Percentiles rank a stretch among this genome's conserved stretches.
phyloP scores from a whole-genome alignment of 345 rosid species.

The Gossypium arboreum region DNA sequence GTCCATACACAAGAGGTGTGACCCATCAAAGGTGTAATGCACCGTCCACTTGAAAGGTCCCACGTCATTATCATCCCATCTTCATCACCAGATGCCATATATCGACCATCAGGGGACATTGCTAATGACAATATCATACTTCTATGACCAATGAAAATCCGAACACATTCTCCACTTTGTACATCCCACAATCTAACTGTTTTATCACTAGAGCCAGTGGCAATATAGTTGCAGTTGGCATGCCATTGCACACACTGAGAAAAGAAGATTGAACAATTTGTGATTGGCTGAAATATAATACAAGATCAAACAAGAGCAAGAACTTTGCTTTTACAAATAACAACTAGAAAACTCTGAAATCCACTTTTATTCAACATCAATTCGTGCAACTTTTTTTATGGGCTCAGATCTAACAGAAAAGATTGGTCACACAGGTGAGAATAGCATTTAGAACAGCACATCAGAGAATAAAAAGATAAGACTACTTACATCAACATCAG shows the following conservation, averaged over 20 bases:
- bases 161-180: slow-evolving; percentile 82
- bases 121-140: slow-evolving; percentile 81
- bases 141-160: slow-evolving; percentile 82
- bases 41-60: slow-evolving; percentile 95
- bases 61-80: slow-evolving; percentile 96
- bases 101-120: slow-evolving; percentile 94
- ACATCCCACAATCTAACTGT: slow-evolving; percentile 94
- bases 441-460: background rate
- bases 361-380: background rate
- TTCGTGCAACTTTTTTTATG: background rate
- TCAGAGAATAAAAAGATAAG: background rate
- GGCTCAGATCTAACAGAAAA: background rate
- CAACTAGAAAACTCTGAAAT: background rate
- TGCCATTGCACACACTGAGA: slow-evolving; percentile 97
- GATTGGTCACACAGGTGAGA: background rate
- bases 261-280: slow-evolving; percentile 14
- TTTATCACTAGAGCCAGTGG: slow-evolving; percentile 92
- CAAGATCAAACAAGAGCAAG: background rate
- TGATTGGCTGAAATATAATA: background rate
- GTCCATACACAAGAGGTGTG: slow-evolving; percentile 92
- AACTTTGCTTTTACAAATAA: background rate
- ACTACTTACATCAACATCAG: slow-evolving; percentile 88
- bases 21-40: slow-evolving; percentile 86
- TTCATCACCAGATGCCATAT: slow-evolving; percentile 97
- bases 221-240: slow-evolving; percentile 91